phyloP scores from a whole-genome alignment of 1,284 basidiomycete species.

The Ustilago xerochloae region DNA sequence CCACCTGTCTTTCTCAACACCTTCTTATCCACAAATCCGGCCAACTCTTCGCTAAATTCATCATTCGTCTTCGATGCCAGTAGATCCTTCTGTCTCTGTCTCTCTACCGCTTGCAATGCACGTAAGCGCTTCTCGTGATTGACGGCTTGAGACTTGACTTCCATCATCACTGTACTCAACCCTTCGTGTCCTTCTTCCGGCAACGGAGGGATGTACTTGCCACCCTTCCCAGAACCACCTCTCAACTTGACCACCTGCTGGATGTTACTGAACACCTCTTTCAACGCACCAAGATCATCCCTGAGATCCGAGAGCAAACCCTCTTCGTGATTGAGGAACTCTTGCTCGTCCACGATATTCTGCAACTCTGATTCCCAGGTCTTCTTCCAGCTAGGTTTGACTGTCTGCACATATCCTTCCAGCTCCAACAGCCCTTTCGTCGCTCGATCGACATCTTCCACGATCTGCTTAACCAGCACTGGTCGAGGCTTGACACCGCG shows the following conservation, averaged over 20 bases:
- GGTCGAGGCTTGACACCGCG: constrained; percentile 86
- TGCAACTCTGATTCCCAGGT: constrained; percentile 97
- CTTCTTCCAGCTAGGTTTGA: constrained; percentile 98
- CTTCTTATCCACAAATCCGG: constrained; percentile 66
- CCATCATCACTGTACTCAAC: constrained; percentile 66
- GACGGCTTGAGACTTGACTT: constrained; percentile 64
- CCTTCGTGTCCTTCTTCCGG: constrained; percentile 66
- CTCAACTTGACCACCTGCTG: constrained; percentile 66
- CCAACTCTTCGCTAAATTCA: constrained; percentile 65
- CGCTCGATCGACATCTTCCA: constrained; percentile 79
- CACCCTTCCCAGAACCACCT: constrained; percentile 40
- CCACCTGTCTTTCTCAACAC: constrained; percentile 65
- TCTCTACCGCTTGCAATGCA: constrained; percentile 64
- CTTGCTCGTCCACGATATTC: constrained; percentile 96
- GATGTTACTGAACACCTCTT: constrained; percentile 66
- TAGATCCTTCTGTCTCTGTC: constrained; percentile 59
- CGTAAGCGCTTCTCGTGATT: constrained; percentile 67
- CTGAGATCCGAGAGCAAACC: constrained; percentile 62
- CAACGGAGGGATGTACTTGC: constrained; percentile 61
- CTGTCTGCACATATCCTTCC: constrained; percentile 84
- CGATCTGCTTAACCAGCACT: constrained; percentile 78
- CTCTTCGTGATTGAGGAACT: constrained; percentile 76
- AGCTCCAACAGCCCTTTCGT: constrained; percentile 80
- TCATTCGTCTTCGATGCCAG: constrained; percentile 52
- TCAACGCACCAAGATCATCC: constrained; percentile 60